Base-by-base conservation (phyloP, 495 filamentous ascomycete genomes). In the Massariosphaeria phaeospora region DNA sequence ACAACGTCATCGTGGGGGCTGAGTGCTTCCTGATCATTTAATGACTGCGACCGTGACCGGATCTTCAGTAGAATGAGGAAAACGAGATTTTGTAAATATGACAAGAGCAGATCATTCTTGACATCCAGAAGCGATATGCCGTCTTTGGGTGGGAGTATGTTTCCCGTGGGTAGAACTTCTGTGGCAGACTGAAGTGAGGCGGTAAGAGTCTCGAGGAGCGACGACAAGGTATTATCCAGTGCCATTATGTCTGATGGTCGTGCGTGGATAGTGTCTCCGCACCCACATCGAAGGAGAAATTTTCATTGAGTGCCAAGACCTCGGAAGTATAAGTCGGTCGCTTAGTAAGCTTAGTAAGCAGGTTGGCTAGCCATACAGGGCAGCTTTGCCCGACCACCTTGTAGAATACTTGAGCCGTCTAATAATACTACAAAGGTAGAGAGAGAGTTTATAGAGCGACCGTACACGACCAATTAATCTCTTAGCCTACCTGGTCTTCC, bases 71-170 rank as follows among this genome's bases (percentile, higher is more conserved):
- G 72, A 31, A 94, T 84, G 42, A 97, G 73, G 60, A 96, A 95
- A 26, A 91, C 88, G 3, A 96, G 79, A 62, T 96, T 91, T 62
- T 97, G 94, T 0, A 97, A 75, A 72, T 98, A 98, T 1, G 94
- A 89, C 36, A 98, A 85, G 12, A 98, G 80, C 15, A 97, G 79
- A 57, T 98, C 94, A 74, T 88, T 95, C 69, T 98, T 98, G 46
- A 85, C 79, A 66, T 96, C 89, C 64, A 98, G 82, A 4, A 98
- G 84, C 1, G 93, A 96, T 43, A 98, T 91, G 57, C 91, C 91
- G 57, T 95, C 83, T 60, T 83, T 76, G 8, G 88, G 84, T 5
- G 86, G 79, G 36, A 83, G 64, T 40, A 83, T 68, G 23, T 59
- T 58, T 3, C 79, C 55, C 39, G 80, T 79, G 8, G 84, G 82